Evolutionary conservation across 495 filamentous ascomycete genomes (phyloP).

Genomic region (Acidomyces sp.): DNA sequence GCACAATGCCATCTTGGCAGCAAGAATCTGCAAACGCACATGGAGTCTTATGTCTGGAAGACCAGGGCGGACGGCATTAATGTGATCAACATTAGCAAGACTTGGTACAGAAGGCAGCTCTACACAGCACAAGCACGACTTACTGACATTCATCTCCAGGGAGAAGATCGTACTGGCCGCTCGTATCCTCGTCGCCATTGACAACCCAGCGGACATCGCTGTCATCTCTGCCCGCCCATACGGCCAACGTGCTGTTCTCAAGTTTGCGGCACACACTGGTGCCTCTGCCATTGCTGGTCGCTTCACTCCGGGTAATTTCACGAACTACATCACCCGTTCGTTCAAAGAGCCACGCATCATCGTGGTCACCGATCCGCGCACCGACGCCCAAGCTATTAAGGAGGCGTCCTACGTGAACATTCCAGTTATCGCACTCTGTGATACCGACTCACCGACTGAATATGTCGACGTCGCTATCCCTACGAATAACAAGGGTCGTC

Average conservation of each 20-base stretch:
- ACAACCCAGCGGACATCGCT: conserved; percentile 98
- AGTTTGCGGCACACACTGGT: conserved; percentile 96
- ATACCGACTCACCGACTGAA: conserved; percentile 98
- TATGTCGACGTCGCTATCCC: conserved; percentile 99
- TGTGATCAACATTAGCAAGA: conserved; percentile 98
- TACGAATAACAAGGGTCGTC: conserved; percentile 99
- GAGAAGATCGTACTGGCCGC: conserved; percentile 98
- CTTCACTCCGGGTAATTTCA: conserved; percentile 99
- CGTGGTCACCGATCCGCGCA: conserved; percentile 98
- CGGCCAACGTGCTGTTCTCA: conserved; percentile 96
- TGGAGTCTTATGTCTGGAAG: conserved; percentile 99
- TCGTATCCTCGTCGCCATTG: conserved; percentile 94
- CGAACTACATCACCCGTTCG: conserved; percentile 99
- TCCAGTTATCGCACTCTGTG: conserved; percentile 95
- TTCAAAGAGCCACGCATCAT: conserved; percentile 99
- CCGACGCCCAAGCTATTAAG: conserved; percentile 99
- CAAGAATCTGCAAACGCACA: conserved; percentile 98
- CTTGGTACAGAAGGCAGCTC: conserved; percentile 74
- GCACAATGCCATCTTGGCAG: conserved; percentile 93
- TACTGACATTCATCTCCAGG: conserved; percentile 40
- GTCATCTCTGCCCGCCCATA: conserved; percentile 99
- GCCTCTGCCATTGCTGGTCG: conserved; percentile 96
- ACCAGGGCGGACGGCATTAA: conserved; percentile 95
- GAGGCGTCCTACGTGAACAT: conserved; percentile 99
- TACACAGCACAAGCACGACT: conserved; percentile 7